Evolutionary conservation across 2,329 filamentous ascomycete species (phyloP).

Genomic region (Penicillium digitatum): DNA sequence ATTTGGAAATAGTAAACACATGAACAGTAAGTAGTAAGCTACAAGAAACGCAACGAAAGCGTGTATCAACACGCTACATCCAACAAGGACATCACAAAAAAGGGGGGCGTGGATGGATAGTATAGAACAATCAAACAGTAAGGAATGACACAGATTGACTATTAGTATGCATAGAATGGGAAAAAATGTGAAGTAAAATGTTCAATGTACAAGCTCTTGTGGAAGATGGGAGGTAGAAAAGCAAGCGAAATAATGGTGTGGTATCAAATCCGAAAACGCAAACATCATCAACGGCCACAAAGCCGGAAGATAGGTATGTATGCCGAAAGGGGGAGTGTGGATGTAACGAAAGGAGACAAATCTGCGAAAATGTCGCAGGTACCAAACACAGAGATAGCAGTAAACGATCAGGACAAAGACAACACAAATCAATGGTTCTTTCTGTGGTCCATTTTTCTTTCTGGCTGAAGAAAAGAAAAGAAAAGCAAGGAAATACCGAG

Average conservation of each 20-base stretch:
- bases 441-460: neutral
- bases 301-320: conserved; percentile 16
- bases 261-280: conserved; percentile 28
- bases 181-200: conserved; percentile 7
- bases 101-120: neutral
- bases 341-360: conserved; percentile 9
- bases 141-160: conserved; percentile 12
- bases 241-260: conserved; percentile 17
- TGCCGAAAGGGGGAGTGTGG: conserved; percentile 10
- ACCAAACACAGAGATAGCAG: neutral
- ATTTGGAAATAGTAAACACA: neutral
- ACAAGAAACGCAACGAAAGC: conserved; percentile 5
- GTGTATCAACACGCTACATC: neutral
- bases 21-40: conserved; percentile 4
- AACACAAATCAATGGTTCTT: neutral
- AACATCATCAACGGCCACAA: conserved; percentile 20
- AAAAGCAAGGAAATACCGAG: conserved; percentile 2
- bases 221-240: conserved; percentile 2
- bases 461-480: neutral
- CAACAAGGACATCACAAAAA: neutral
- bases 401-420: conserved; percentile 1
- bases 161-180: conserved; percentile 24
- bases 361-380: neutral
- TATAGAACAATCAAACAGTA: conserved; percentile 14
- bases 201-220: conserved; percentile 14